Percentiles rank a stretch among this genome's conserved stretches.
Conservation (phyloP, 2,329 filamentous ascomycete genomes). For the Sporothrix variecibatus region DNA sequence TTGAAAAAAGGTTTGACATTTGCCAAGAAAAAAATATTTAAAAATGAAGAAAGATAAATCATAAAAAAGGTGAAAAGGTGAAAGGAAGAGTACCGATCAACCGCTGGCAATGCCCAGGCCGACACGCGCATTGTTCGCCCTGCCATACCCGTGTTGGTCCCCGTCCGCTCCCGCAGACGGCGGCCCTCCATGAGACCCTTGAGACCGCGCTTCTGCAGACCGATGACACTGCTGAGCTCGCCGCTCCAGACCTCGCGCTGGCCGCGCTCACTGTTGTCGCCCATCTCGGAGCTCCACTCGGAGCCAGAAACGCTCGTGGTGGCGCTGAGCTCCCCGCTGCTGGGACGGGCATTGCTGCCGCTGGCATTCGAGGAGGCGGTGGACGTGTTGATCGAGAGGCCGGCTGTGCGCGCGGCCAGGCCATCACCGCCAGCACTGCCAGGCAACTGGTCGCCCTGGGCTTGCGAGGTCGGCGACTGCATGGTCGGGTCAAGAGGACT, state of each 20-base stretch:
- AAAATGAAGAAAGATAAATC: background rate
- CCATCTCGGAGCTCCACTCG: constrained; percentile 59
- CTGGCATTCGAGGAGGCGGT: constrained; percentile 34
- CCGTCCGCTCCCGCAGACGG: constrained; percentile 73
- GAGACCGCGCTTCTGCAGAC: constrained; percentile 88
- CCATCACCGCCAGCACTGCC: constrained; percentile 35
- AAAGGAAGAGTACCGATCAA: background rate
- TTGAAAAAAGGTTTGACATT: background rate
- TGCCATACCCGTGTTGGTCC: constrained; percentile 39
- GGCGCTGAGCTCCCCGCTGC: constrained; percentile 53
- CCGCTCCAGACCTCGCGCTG: constrained; percentile 74
- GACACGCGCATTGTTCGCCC: constrained; percentile 22
- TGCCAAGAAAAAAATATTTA: background rate
- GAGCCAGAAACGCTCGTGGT: constrained; percentile 55
- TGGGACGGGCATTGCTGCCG: constrained; percentile 36
- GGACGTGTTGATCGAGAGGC: constrained; percentile 53
- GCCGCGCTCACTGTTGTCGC: constrained; percentile 52
- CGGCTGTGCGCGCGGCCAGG: constrained; percentile 41
- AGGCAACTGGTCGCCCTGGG: background rate
- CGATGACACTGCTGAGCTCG: constrained; percentile 86
- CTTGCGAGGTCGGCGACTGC: constrained; percentile 26
- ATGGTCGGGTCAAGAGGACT: constrained; percentile 30
- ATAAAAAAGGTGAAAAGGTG: background rate
- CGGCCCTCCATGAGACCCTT: constrained; percentile 93
- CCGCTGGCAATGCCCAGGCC: constrained; percentile 32